phyloP scores from a whole-genome alignment of 2,329 filamentous ascomycete species.

The Exserohilum turcica region DNA sequence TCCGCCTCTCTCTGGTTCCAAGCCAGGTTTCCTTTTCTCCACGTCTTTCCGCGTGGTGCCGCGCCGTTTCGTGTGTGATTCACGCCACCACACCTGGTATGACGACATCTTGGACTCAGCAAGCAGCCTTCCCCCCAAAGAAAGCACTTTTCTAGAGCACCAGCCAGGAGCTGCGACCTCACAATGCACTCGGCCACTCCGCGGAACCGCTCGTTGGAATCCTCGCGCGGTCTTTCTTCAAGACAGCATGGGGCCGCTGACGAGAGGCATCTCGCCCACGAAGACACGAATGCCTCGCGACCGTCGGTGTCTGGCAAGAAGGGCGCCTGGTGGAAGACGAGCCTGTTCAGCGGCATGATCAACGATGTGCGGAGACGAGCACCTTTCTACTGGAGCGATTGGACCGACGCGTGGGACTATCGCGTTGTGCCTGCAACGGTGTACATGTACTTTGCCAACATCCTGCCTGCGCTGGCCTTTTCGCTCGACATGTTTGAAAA shows the following conservation, averaged over 20 bases:
- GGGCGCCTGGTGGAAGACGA: conserved; percentile 72
- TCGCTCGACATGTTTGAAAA: conserved; percentile 93
- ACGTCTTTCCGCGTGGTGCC: background rate
- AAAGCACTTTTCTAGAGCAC: conserved; percentile 20
- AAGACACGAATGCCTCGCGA: conserved; percentile 22
- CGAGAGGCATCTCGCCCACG: conserved; percentile 17
- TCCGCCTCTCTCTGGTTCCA: background rate
- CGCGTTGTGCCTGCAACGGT: conserved; percentile 83
- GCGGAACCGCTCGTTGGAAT: conserved; percentile 28
- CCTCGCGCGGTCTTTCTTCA: conserved; percentile 17
- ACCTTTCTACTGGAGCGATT: conserved; percentile 82
- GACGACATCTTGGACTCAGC: conserved; percentile 21
- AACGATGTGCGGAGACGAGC: conserved; percentile 75
- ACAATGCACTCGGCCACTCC: conserved; percentile 24
- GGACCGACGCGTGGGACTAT: conserved; percentile 88
- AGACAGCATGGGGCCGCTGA: conserved; percentile 5
- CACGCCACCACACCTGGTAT: background rate
- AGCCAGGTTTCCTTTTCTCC: background rate
- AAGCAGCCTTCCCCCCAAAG: conserved; percentile 20
- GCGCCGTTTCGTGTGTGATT: background rate
- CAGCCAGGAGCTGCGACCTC: conserved; percentile 23
- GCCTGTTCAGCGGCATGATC: conserved; percentile 77
- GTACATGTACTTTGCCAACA: conserved; percentile 96
- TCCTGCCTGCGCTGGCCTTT: conserved; percentile 84
- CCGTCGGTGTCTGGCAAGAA: conserved; percentile 24